phyloP scores from a whole-genome alignment of 2,329 filamentous ascomycete species.

The Fusarium redolens region DNA sequence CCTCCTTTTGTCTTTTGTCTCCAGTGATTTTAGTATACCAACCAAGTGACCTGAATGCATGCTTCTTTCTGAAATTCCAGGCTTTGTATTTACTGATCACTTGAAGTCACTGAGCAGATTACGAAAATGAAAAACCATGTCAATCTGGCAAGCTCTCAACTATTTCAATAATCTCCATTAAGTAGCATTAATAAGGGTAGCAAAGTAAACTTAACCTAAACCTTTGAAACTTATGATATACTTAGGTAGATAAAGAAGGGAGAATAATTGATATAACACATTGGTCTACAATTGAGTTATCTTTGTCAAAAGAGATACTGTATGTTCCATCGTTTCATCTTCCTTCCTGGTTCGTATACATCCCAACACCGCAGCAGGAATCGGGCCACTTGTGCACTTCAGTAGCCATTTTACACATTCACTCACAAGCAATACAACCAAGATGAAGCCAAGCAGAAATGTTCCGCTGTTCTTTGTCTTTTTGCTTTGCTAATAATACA shows the following conservation, averaged over 20 bases:
- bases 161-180: not conserved
- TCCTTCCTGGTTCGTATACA: not conserved
- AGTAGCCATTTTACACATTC: not conserved
- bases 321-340: not conserved
- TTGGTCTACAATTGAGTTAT: not conserved
- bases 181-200: not conserved
- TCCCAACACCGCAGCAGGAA: not conserved
- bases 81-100: too few relatives aligned
- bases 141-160: not conserved
- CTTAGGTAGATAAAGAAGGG: not conserved
- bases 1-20: not conserved
- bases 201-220: not conserved
- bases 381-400: not conserved
- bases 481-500: slow-evolving; percentile 28
- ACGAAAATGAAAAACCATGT: not conserved
- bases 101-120: too few relatives aligned
- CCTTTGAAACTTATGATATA: not conserved
- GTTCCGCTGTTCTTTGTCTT: not conserved
- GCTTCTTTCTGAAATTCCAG: too few relatives aligned
- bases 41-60: too few relatives aligned
- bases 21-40: not conserved
- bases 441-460: not conserved
- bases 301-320: not conserved
- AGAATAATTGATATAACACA: not conserved
- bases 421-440: not conserved